A percentile compares a stretch with the other conserved stretches of the same genome.
Conservation (phyloP, 2,329 filamentous ascomycete species). For the Hypoxylon sp. region DNA sequence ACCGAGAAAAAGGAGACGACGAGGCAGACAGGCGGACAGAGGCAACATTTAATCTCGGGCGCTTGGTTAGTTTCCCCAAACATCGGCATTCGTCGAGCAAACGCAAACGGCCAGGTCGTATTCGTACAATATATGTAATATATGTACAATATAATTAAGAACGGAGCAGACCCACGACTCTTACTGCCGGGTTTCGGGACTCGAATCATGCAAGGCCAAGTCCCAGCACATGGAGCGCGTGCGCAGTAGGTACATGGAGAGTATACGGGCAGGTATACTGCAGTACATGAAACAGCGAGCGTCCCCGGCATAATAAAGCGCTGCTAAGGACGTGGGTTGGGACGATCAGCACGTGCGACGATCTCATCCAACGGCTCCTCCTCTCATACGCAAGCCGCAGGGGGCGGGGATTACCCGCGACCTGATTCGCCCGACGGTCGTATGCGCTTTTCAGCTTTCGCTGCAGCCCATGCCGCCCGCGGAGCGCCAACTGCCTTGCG, state of each 20-base stretch:
- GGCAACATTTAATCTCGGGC: too few relatives aligned
- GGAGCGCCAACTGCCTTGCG: constrained; percentile 11
- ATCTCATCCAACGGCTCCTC: constrained; percentile 35
- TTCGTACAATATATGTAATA: constrained; percentile 29
- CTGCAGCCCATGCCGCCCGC: constrained; percentile 16
- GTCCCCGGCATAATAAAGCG: constrained; percentile 34
- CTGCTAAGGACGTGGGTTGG: constrained; percentile 34
- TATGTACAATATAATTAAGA: constrained; percentile 23
- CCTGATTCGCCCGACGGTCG: constrained; percentile 24
- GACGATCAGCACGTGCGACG: constrained; percentile 37
- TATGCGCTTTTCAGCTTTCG: constrained; percentile 31
- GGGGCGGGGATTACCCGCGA: constrained; percentile 11
- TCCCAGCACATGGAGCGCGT: too few relatives aligned
- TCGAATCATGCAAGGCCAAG: constrained; percentile 18
- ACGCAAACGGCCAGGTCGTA: constrained; percentile 8
- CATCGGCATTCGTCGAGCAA: constrained; percentile 19
- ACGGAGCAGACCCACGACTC: constrained; percentile 13
- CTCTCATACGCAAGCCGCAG: constrained; percentile 25
- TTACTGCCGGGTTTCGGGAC: constrained; percentile 35
- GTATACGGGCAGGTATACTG: too few relatives aligned
- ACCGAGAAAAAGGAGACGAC: background rate
- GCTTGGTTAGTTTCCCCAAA: constrained; percentile 14
- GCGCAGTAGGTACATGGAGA: too few relatives aligned
- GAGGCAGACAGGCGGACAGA: background rate
- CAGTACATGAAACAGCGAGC: constrained; percentile 19